Conservation (phyloP, 345 rosid genomes). For the Boechera stricta region DNA sequence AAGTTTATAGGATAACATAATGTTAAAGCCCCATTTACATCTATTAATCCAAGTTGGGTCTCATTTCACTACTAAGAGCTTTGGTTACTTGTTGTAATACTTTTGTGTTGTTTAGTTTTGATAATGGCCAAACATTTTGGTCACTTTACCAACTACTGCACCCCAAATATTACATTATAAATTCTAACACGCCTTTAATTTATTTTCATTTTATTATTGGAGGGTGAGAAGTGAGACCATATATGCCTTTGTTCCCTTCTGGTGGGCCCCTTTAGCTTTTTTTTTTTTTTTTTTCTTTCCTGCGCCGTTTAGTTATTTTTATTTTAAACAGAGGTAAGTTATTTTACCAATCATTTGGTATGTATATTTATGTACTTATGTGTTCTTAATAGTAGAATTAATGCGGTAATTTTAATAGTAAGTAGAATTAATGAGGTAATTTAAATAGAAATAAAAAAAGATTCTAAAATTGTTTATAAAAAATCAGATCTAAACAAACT, state of each 20-base stretch:
- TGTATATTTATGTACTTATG: not conserved
- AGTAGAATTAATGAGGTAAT: not conserved
- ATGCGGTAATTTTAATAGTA: not conserved
- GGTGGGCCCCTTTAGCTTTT: constrained; percentile 16
- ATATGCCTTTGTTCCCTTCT: constrained; percentile 32
- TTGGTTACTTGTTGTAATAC: not conserved
- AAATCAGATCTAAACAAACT: not conserved
- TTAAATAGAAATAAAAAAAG: not conserved
- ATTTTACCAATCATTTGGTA: constrained; percentile 34
- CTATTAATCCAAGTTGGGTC: too few species aligned
- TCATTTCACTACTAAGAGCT: not conserved
- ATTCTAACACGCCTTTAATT: constrained; percentile 20
- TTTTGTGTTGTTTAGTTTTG: constrained; percentile 32
- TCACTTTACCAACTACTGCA: constrained; percentile 42
- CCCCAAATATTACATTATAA: constrained; percentile 16
- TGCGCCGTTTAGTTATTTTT: not conserved
- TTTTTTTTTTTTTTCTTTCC: too few species aligned
- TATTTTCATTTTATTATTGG: constrained; percentile 36
- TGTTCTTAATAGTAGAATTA: not conserved
- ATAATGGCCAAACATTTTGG: constrained; percentile 41
- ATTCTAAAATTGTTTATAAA: too few species aligned
- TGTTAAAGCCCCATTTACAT: too few species aligned
- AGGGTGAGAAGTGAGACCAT: constrained; percentile 40
- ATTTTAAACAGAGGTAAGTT: not conserved
- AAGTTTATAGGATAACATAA: too few species aligned